Percentiles rank a stretch among this genome's conserved stretches.
These are phyloP conservation scores for Penicillium italicum DNA, from an alignment of 2,329 filamentous ascomycete species.

Conservation along the genomic window DNA sequence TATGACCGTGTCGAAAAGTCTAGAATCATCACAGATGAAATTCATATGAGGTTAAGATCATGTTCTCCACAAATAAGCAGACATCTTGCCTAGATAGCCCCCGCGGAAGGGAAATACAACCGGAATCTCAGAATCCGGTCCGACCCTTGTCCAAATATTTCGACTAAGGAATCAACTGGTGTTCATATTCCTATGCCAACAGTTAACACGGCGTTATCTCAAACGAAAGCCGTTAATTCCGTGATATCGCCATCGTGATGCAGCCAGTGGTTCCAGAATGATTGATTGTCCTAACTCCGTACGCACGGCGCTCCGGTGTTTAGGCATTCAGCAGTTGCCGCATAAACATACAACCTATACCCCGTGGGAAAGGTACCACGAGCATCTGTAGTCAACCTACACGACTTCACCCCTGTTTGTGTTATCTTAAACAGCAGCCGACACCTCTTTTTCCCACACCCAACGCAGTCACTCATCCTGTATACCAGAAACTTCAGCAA, in stretches of 20 bases:
- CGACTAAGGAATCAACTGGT: not conserved
- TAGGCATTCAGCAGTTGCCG: not conserved
- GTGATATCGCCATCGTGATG: not conserved
- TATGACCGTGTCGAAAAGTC: too few relatives aligned
- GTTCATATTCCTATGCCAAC: not conserved
- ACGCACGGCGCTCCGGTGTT: not conserved
- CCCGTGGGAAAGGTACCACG: rapidly evolving
- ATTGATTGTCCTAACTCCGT: not conserved
- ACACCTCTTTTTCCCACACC: not conserved
- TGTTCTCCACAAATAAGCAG: too few relatives aligned
- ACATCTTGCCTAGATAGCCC: too few relatives aligned
- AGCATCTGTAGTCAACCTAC: not conserved
- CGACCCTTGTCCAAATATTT: too few relatives aligned
- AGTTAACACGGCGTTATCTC: not conserved
- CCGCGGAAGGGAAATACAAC: too few relatives aligned
- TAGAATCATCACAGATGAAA: too few relatives aligned
- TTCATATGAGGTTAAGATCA: too few relatives aligned
- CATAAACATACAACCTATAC: not conserved
- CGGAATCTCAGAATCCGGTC: not conserved
- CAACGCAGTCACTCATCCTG: not conserved
- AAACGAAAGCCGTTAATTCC: not conserved
- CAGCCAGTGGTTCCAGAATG: not conserved
- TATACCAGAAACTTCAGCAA: not conserved
- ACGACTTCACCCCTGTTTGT: not conserved
- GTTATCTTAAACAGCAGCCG: not conserved